phyloP scores from a whole-genome alignment of 768 basidiomycete species.

The Psilocybe cubensis region DNA sequence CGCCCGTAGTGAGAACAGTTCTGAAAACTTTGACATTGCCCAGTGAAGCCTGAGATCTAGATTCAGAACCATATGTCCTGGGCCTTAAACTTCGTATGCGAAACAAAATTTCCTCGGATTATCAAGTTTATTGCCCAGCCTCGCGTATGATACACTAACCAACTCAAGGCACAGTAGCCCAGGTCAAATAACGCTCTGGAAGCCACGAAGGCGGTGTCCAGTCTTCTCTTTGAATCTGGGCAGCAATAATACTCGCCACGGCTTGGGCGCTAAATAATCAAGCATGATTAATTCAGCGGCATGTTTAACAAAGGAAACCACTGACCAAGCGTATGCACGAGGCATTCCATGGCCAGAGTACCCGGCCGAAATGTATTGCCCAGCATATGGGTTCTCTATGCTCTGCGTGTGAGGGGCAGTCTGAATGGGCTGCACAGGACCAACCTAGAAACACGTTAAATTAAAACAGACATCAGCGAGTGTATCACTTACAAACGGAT shows the following conservation, averaged over 20 bases:
- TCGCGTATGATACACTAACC: neutral
- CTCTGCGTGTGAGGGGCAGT: neutral
- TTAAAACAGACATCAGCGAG: neutral
- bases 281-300: neutral
- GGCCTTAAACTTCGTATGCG: too few species aligned
- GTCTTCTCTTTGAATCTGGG: conserved; percentile 4
- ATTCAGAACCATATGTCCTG: too few species aligned
- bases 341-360: conserved; percentile 85
- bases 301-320: neutral
- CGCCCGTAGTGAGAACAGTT: too few species aligned
- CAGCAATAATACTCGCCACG: conserved; percentile 10
- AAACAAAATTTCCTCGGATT: too few species aligned
- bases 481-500: conserved; percentile 67
- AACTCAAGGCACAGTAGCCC: conserved; percentile 8
- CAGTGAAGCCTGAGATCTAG: too few species aligned
- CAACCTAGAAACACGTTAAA: conserved; percentile 28
- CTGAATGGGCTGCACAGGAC: conserved; percentile 27
- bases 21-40: too few species aligned
- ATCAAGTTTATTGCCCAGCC: too few species aligned
- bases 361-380: conserved; percentile 76
- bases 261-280: conserved; percentile 57
- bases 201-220: conserved; percentile 12
- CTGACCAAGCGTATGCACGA: conserved; percentile 71
- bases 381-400: conserved; percentile 35
- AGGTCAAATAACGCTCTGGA: conserved; percentile 10